Evolutionary conservation across 78 protist genomes (phyloP).

Genomic region (Bigelowiella natans): DNA sequence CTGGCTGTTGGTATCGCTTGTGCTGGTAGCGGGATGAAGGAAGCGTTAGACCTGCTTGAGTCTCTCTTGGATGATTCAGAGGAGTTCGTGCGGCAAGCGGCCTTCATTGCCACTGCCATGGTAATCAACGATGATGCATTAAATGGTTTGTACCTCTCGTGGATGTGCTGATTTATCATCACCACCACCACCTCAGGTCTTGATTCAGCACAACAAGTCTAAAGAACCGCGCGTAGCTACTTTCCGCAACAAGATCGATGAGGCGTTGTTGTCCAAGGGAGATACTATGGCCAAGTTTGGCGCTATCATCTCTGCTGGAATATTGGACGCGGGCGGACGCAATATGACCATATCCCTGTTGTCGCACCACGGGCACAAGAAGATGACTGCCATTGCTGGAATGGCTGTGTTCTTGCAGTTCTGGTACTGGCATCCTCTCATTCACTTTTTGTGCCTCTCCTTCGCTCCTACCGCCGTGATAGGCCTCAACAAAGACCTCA

Average conservation of each 20-base stretch:
- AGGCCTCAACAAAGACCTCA: slow-evolving; percentile 73
- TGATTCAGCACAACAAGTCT: background rate
- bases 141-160: background rate
- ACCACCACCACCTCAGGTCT: background rate
- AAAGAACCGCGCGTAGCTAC: background rate
- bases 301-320: slow-evolving; percentile 88
- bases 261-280: background rate
- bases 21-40: slow-evolving; percentile 85
- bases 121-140: slow-evolving; percentile 54
- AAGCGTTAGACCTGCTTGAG: slow-evolving; percentile 9
- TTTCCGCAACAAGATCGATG: background rate
- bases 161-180: background rate
- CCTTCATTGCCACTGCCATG: slow-evolving; percentile 82
- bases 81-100: slow-evolving; percentile 89
- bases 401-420: slow-evolving; percentile 78
- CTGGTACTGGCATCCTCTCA: slow-evolving; percentile 96
- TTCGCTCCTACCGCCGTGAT: slow-evolving; percentile 87
- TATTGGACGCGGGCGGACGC: slow-evolving; percentile 96
- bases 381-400: slow-evolving; percentile 12
- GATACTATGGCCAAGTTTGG: slow-evolving; percentile 51
- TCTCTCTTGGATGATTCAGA: slow-evolving; percentile 50
- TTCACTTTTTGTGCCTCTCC: slow-evolving; percentile 76
- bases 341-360: slow-evolving; percentile 69
- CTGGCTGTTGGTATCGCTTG: slow-evolving; percentile 92
- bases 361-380: background rate